Conservation (phyloP, 1,284 basidiomycete species). For the Mycena citricolor region DNA sequence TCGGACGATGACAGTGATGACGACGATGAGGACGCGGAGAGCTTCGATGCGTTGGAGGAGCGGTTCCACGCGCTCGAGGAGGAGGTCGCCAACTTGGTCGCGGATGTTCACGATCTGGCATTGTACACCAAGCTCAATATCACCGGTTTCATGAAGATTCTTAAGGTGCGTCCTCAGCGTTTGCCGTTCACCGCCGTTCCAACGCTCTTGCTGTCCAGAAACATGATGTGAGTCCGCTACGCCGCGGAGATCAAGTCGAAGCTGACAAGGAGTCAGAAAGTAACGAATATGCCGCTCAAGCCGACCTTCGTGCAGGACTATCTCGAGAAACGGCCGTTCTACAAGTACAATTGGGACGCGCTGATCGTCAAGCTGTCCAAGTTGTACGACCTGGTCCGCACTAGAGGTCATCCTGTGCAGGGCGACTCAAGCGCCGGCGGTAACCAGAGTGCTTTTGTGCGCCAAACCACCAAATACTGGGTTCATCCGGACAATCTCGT, state of each 20-base stretch:
- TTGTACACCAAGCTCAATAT: constrained; percentile 95
- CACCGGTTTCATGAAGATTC: constrained; percentile 98
- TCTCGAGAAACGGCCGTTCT: constrained; percentile 94
- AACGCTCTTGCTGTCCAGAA: constrained; percentile 19
- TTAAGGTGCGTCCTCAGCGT: constrained; percentile 63
- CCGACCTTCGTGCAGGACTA: constrained; percentile 85
- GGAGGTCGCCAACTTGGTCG: constrained; percentile 93
- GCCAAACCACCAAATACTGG: constrained; percentile 99
- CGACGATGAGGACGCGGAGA: constrained; percentile 59
- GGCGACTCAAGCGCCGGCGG: constrained; percentile 95
- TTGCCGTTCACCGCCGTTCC: neutral
- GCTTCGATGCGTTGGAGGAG: constrained; percentile 81
- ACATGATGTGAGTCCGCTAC: constrained; percentile 25
- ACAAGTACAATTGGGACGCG: constrained; percentile 91
- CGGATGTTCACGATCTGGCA: constrained; percentile 97
- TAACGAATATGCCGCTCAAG: constrained; percentile 67
- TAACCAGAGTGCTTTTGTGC: constrained; percentile 93
- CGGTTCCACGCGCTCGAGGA: constrained; percentile 90
- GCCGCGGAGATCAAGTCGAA: constrained; percentile 1
- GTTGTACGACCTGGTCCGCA: constrained; percentile 94
- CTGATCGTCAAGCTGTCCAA: constrained; percentile 97
- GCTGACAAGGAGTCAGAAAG: constrained; percentile 57
- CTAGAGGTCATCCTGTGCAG: constrained; percentile 90
- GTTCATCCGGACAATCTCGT: constrained; percentile 96
- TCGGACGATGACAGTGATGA: constrained; percentile 65